These are phyloP conservation scores for Tulasnella sp. DNA, from an alignment of 768 basidiomycete genomes.

Conservation along the genomic window DNA sequence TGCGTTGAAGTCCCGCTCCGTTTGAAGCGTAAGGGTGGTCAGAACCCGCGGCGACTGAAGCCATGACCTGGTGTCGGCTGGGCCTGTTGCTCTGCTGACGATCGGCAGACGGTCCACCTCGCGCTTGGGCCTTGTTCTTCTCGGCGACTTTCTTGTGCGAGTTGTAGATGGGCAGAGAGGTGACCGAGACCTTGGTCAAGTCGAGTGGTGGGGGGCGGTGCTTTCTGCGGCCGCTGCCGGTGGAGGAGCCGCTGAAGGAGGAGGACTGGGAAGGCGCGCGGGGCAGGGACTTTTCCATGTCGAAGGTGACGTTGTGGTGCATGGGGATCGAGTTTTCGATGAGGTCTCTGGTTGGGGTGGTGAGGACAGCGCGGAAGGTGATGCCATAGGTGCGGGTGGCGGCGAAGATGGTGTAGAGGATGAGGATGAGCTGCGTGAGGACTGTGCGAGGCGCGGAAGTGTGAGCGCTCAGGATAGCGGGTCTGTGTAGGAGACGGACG, in stretches of 20 bases:
- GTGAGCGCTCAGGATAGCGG: not conserved
- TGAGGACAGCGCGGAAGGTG: constrained; percentile 18
- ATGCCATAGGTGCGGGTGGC: constrained; percentile 9
- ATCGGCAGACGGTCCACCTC: not conserved
- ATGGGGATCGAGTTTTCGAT: not conserved
- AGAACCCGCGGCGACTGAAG: not conserved
- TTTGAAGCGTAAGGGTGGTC: not conserved
- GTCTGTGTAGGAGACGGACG: not conserved
- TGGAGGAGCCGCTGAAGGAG: constrained; percentile 21
- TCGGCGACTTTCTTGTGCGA: not conserved
- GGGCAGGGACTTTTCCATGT: constrained; percentile 17
- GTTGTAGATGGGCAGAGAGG: constrained; percentile 7
- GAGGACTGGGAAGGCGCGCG: constrained; percentile 18
- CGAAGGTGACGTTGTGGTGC: constrained; percentile 18
- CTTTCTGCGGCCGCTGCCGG: constrained; percentile 19
- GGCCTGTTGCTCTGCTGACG: not conserved
- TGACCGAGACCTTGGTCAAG: not conserved
- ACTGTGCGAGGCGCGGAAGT: not conserved
- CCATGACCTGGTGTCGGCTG: constrained; percentile 29
- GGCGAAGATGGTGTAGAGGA: constrained; percentile 16
- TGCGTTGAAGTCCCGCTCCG: not conserved
- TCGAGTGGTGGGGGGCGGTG: constrained; percentile 30
- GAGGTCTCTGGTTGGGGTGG: constrained; percentile 19
- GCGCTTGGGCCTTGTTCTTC: not conserved
- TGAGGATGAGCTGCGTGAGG: constrained; percentile 19